Conservation (phyloP, 352 stramenopile species). For the Ochromonadaceae sp. region DNA sequence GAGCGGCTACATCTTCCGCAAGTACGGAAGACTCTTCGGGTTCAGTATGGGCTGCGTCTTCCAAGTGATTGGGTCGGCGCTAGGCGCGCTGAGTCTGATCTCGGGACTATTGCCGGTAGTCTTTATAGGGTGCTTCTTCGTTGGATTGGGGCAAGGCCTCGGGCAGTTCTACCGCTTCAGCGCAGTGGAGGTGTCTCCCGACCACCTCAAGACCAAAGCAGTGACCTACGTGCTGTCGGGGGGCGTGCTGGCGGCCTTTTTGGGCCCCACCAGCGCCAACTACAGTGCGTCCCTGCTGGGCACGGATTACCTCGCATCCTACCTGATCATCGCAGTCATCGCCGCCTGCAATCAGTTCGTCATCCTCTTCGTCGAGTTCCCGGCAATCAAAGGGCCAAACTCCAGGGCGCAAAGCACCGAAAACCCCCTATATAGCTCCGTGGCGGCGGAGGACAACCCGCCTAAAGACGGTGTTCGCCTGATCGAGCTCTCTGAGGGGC, state of each 20-base stretch:
- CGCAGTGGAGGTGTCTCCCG: conserved; percentile 18
- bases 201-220: conserved; percentile 8
- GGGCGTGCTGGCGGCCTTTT: conserved; percentile 20
- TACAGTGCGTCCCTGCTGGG: not conserved
- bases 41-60: conserved; percentile 18
- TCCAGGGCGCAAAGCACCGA: too few species aligned
- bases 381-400: too few species aligned
- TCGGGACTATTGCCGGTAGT: not conserved
- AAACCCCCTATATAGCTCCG: too few species aligned
- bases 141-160: conserved; percentile 20
- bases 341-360: conserved; percentile 16
- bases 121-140: conserved; percentile 20
- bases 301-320: conserved; percentile 14
- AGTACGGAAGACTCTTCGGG: not conserved
- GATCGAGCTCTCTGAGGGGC: too few species aligned
- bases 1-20: not conserved
- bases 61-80: conserved; percentile 6
- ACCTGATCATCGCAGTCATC: conserved; percentile 8
- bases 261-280: conserved; percentile 12
- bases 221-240: conserved; percentile 20
- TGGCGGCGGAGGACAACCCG: too few species aligned
- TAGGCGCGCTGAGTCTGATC: conserved; percentile 12
- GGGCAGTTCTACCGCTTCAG: conserved; percentile 25
- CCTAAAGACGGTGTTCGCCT: too few species aligned
- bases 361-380: conserved; percentile 11